These are phyloP conservation scores for Aspergillus eucalypticola DNA, from an alignment of 2,329 filamentous ascomycete genomes.

Conservation along the genomic window DNA sequence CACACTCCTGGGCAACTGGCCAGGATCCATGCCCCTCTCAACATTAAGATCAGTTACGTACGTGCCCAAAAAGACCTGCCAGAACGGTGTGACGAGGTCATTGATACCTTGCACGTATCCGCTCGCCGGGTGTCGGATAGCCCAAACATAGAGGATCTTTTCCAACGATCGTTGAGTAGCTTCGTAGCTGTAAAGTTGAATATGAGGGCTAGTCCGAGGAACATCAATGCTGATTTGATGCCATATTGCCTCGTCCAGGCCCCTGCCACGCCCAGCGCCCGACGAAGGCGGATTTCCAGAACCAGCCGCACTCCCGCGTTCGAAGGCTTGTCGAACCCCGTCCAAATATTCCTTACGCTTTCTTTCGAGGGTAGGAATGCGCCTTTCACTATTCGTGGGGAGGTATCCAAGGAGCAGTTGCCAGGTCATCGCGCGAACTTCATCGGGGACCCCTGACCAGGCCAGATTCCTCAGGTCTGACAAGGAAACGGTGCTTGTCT, in stretches of 20 bases:
- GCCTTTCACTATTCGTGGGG: slow-evolving; percentile 91
- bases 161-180: slow-evolving; percentile 93
- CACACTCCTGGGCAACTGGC: slow-evolving; percentile 84
- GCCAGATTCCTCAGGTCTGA: slow-evolving; percentile 80
- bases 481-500: slow-evolving; percentile 85
- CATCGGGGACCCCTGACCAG: slow-evolving; percentile 92
- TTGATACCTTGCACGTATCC: slow-evolving; percentile 99
- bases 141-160: slow-evolving; percentile 95
- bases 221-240: slow-evolving; percentile 99
- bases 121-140: slow-evolving; percentile 92
- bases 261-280: slow-evolving; percentile 61
- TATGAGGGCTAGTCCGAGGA: slow-evolving; percentile 91
- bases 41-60: slow-evolving; percentile 96
- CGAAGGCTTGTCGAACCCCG: slow-evolving; percentile 72
- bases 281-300: slow-evolving; percentile 45
- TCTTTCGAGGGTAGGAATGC: slow-evolving; percentile 84
- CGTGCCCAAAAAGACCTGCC: slow-evolving; percentile 91
- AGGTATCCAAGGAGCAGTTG: slow-evolving; percentile 92
- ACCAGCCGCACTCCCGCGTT: slow-evolving; percentile 50
- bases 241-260: slow-evolving; percentile 96
- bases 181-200: slow-evolving; percentile 92
- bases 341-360: slow-evolving; percentile 97
- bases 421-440: slow-evolving; percentile 99
- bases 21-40: slow-evolving; percentile 93
- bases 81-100: slow-evolving; percentile 95